Percentiles rank a stretch among this genome's conserved stretches.
phyloP scores from a whole-genome alignment of 257 asterid genomes.

The Solanum infundibuliforme region DNA sequence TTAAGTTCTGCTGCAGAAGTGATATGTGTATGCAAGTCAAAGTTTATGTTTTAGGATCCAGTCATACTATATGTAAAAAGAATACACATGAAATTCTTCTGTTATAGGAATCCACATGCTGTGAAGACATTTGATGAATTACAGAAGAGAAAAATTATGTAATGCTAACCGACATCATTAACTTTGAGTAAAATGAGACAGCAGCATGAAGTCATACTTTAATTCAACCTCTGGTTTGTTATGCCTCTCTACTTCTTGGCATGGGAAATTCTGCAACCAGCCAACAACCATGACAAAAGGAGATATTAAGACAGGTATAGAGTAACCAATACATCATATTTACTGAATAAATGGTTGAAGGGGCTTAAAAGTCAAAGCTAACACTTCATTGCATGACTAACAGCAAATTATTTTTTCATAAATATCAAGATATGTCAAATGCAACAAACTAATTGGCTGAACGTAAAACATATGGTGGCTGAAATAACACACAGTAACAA shows the following conservation, averaged over 20 bases:
- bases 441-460: background rate
- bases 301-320: background rate
- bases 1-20: background rate
- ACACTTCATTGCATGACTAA: background rate
- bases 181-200: background rate
- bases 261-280: conserved; percentile 86
- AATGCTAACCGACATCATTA: background rate
- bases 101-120: background rate
- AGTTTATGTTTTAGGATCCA: background rate
- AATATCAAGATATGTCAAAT: background rate
- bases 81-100: background rate
- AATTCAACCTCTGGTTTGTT: conserved; percentile 98
- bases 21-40: background rate
- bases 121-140: background rate
- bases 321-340: background rate
- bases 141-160: background rate
- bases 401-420: background rate
- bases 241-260: conserved; percentile 99
- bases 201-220: conserved; percentile 42
- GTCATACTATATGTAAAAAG: background rate
- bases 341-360: background rate
- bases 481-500: background rate
- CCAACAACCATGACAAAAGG: conserved; percentile 16
- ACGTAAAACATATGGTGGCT: background rate
- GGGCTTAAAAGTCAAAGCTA: background rate